phyloP scores from a whole-genome alignment of 306 rosid species.

The Cicer yamashitae region DNA sequence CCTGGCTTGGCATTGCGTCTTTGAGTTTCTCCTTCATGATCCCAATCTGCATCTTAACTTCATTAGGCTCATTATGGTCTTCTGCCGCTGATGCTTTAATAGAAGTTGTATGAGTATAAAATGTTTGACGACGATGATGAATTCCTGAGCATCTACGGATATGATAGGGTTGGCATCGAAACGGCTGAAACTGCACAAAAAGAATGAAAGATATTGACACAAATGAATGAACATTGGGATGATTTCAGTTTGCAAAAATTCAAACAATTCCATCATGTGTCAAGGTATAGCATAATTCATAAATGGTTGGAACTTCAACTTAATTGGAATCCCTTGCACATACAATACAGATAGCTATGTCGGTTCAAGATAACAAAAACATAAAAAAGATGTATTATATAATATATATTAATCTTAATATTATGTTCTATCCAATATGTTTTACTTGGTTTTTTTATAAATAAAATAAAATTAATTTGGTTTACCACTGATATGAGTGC shows the following conservation, averaged over 20 bases:
- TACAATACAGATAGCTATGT: background rate
- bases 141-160: slow-evolving; percentile 38
- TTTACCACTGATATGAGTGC: background rate
- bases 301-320: slow-evolving; percentile 25
- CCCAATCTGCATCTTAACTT: slow-evolving; percentile 45
- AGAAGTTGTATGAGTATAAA: slow-evolving; percentile 21
- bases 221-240: slow-evolving; percentile 24
- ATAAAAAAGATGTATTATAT: slow-evolving; percentile 2
- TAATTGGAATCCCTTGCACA: slow-evolving; percentile 9
- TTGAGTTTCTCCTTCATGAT: slow-evolving; percentile 44
- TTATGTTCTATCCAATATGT: background rate
- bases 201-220: slow-evolving; percentile 19
- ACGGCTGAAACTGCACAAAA: slow-evolving; percentile 43
- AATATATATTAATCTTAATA: background rate
- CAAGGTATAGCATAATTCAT: background rate
- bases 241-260: background rate
- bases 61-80: slow-evolving; percentile 48
- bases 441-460: background rate
- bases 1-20: slow-evolving; percentile 46
- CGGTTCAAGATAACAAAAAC: background rate
- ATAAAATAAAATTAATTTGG: background rate
- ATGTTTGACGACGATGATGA: slow-evolving; percentile 35
- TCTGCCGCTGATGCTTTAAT: slow-evolving; percentile 50
- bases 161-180: slow-evolving; percentile 43
- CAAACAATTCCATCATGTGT: slow-evolving; percentile 4